These are phyloP conservation scores for Lindgomyces ingoldianus DNA, from an alignment of 495 filamentous ascomycete genomes.

Conservation along the genomic window DNA sequence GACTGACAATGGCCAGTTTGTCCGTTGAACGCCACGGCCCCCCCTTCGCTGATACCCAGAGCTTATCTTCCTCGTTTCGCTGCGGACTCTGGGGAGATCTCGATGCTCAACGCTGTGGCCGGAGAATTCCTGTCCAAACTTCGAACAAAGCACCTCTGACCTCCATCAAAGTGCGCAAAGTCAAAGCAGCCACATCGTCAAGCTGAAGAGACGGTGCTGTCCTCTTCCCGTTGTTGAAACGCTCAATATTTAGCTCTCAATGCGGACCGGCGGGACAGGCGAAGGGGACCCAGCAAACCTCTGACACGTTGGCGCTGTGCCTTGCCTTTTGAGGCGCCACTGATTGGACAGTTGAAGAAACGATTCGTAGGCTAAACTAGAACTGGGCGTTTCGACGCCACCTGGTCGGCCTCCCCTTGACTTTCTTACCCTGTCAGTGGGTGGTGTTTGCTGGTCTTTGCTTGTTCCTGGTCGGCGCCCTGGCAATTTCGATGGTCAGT, in stretches of 20 bases:
- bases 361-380: background rate
- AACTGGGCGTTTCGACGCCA: slow-evolving; percentile 1
- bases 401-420: slow-evolving; percentile 4
- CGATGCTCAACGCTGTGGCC: background rate
- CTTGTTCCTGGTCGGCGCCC: slow-evolving; percentile 14
- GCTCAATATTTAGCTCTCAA: background rate
- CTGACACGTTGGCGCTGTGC: slow-evolving; percentile 18
- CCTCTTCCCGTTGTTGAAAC: slow-evolving; percentile 18
- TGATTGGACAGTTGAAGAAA: slow-evolving; percentile 9
- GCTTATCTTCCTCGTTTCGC: slow-evolving; percentile 10
- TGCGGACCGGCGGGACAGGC: background rate
- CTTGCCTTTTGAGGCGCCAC: background rate
- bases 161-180: background rate
- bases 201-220: slow-evolving; percentile 18
- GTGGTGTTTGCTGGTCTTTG: background rate
- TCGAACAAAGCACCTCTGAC: background rate
- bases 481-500: slow-evolving; percentile 9
- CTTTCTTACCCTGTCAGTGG: background rate
- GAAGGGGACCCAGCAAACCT: background rate
- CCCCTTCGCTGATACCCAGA: slow-evolving; percentile 14
- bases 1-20: background rate
- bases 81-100: background rate
- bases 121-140: background rate
- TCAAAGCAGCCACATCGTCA: slow-evolving; percentile 11
- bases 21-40: background rate